Evolutionary conservation across 2,329 filamentous ascomycete genomes (phyloP).

Genomic region (Periconia sp.): DNA sequence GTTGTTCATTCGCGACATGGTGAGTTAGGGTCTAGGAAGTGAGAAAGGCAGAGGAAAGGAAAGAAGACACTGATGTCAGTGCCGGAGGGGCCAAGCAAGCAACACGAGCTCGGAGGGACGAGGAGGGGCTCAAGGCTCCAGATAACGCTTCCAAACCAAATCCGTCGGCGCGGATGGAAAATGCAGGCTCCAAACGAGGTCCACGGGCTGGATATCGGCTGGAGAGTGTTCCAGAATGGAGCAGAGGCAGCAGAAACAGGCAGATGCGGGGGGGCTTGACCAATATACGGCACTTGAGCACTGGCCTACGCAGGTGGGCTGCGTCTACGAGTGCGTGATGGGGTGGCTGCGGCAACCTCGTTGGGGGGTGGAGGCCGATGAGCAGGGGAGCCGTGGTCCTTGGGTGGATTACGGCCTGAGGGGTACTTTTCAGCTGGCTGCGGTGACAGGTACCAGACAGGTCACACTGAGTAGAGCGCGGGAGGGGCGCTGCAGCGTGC

Average conservation of each 20-base stretch:
- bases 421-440: conserved; percentile 18
- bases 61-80: conserved; percentile 47
- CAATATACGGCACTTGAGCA: conserved; percentile 46
- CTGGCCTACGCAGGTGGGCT: conserved; percentile 28
- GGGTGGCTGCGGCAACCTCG: conserved; percentile 37
- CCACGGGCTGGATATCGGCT: conserved; percentile 28
- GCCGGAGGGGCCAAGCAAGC: conserved; percentile 40
- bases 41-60: conserved; percentile 30
- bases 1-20: conserved; percentile 48
- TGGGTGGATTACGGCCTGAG: conserved; percentile 10
- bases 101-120: conserved; percentile 37
- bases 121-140: conserved; percentile 38
- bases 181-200: conserved; percentile 29
- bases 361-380: conserved; percentile 25
- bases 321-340: conserved; percentile 31
- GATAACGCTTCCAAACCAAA: conserved; percentile 26
- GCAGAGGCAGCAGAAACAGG: conserved; percentile 30
- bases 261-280: conserved; percentile 39
- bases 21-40: conserved; percentile 24
- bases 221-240: conserved; percentile 34
- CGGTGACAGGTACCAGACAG: conserved; percentile 28
- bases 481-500: conserved; percentile 22
- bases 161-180: conserved; percentile 30
- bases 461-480: conserved; percentile 23
- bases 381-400: conserved; percentile 19